Evolutionary conservation across 768 basidiomycete species (phyloP), one percentile per base, ranked within the genome.

Genomic region (Suillus luteus): DNA sequence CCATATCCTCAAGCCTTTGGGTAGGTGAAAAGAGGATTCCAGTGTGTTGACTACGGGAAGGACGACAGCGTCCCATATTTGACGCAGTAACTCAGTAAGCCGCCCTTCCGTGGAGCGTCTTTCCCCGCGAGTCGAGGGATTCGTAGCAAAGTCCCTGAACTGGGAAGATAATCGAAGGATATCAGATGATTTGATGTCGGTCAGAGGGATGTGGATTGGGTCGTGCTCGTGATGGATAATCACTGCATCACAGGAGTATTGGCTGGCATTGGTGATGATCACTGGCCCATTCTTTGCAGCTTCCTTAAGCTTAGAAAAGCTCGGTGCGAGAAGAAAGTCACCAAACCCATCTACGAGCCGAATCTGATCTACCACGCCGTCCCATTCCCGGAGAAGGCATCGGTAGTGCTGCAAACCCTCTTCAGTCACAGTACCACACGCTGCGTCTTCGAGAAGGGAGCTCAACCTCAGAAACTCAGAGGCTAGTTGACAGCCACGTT

Each of bases 261-360:
- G 64, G 40, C 70, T 67, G 19, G 73, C 70, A 38, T 76, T 79
- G 38, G 80, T 65, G 6, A 80, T 37, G 55, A 81, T 51, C 35
- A 81, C 72, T 1, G 79, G 80, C 1, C 80, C 80, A 3, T 72
- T 69, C 1, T 31, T 58, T 2, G 76, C 70, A 2, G 70, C 77
- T 59, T 65, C 63, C 2, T 64, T 69, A 12, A 81, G 69, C 17
- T 73, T 66, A 2, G 65, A 33, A 40, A 73, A 77, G 3, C 66
- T 44, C 4, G 60, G 54, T 0, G 70, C 57, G 35, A 60, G 61
- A 55, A 80, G 69, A 61, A 80, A 81, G 19, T 55, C 62, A 35
- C 67, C 69, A 66, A 80, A 78, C 0, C 73, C 77, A 1, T 72
- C 68, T 14, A 75, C 33, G 46, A 65, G 69, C 35, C 76, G 68